A percentile compares a stretch with the other conserved stretches of the same genome.
These are phyloP conservation scores for Tuber microsphaerosporum DNA, from an alignment of 495 filamentous ascomycete genomes.

Conservation along the genomic window DNA sequence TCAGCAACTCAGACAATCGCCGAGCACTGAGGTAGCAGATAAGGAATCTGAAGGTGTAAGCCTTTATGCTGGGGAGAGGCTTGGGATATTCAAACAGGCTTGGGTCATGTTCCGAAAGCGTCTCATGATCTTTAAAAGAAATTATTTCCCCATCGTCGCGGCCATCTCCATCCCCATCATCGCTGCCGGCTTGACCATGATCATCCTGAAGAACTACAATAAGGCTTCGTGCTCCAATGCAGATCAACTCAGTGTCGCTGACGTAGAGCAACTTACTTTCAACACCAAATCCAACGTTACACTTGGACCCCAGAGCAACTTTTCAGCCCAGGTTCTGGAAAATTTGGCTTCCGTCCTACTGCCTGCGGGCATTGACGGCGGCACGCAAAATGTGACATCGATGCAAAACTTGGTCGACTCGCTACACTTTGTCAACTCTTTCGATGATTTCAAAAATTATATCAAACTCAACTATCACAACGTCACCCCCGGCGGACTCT, in stretches of 20 bases:
- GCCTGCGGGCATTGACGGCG: conserved; percentile 20
- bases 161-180: conserved; percentile 68
- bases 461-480: conserved; percentile 56
- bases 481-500: conserved; percentile 69
- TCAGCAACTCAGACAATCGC: conserved; percentile 26
- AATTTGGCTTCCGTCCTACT: conserved; percentile 45
- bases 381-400: not conserved
- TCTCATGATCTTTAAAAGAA: conserved; percentile 64
- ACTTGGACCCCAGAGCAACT: conserved; percentile 54
- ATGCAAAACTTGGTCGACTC: conserved; percentile 4
- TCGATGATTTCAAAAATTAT: conserved; percentile 61
- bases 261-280: conserved; percentile 42
- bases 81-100: conserved; percentile 58
- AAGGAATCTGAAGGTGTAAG: conserved; percentile 44
- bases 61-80: conserved; percentile 60
- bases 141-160: conserved; percentile 64
- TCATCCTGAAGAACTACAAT: conserved; percentile 57
- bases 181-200: conserved; percentile 65
- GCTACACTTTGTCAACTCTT: conserved; percentile 56
- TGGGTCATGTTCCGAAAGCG: conserved; percentile 71
- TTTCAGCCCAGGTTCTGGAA: conserved; percentile 45
- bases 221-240: conserved; percentile 51
- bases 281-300: conserved; percentile 49
- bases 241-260: not conserved
- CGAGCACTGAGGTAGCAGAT: conserved; percentile 23